Base-by-base conservation (phyloP, 495 filamentous ascomycete genomes). In the Venustampulla echinocandica region DNA sequence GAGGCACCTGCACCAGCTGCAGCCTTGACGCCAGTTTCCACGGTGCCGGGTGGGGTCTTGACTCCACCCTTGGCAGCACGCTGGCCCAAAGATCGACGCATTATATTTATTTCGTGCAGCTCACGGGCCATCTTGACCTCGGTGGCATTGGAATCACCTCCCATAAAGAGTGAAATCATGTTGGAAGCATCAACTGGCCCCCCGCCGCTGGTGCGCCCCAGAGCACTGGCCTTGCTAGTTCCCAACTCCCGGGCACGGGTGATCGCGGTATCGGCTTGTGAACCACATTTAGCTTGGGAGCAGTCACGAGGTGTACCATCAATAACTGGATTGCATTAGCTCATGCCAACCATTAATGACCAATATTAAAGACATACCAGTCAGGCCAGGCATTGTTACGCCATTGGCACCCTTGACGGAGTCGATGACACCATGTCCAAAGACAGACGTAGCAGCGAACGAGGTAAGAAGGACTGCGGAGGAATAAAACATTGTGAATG, bases 251-350 rank as follows among this genome's bases (percentile, higher is more conserved):
- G 59, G 45, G 69, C 60, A 14, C 76, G 69, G 57, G 78, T 77
- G 57, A 79, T 76, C 45, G 73, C 65, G 17, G 68, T 73, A 58
- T 71, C 67, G 43, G 67, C 66, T 40, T 69, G 61, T 15, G 68
- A 63, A 30, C 70, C 75, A 53, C 76, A 79, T 3, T 47, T 50
- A 41, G 73, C 72, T 24, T 64, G 63, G 33, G 65, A 67, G 56
- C 74, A 77, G 57, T 76, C 71, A 34, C 75, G 71, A 17, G 74
- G 76, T 21, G 73, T 78, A 30, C 77, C 75, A 47, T 78, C 74
- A 19, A 62, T 61, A 36, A 80, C 76, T 79, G 49, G 4, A 42
- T n/a, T n/a, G n/a, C n/a, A n/a, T n/a, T n/a, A n/a, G n/a, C n/a
- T n/a, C n/a, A n/a, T n/a, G n/a, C n/a, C n/a, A n/a, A n/a, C n/a